Conservation (phyloP, 2,329 filamentous ascomycete species). For the Colletotrichum kahawae region DNA sequence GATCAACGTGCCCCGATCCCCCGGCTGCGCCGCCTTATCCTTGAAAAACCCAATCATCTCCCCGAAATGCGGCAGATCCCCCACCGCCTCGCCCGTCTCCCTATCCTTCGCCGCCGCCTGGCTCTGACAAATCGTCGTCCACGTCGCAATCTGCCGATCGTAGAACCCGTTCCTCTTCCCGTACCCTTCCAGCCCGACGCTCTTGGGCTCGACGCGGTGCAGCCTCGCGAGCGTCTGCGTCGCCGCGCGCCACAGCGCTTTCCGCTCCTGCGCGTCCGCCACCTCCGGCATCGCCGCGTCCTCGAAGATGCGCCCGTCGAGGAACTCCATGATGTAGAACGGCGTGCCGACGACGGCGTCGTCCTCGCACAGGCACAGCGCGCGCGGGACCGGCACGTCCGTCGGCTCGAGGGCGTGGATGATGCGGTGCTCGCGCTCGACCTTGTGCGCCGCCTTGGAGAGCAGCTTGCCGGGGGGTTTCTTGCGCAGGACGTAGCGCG, state of each 20-base stretch:
- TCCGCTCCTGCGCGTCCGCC: slow-evolving; percentile 67
- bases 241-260: slow-evolving; percentile 84
- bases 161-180: slow-evolving; percentile 83
- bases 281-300: slow-evolving; percentile 83
- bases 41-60: slow-evolving; percentile 82
- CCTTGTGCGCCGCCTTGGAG: slow-evolving; percentile 92
- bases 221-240: slow-evolving; percentile 84
- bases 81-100: slow-evolving; percentile 78
- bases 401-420: slow-evolving; percentile 81
- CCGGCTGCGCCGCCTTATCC: slow-evolving; percentile 71
- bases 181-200: slow-evolving; percentile 73
- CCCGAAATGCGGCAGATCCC: slow-evolving; percentile 81
- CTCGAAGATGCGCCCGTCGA: slow-evolving; percentile 92
- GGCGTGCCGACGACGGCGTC: slow-evolving; percentile 79
- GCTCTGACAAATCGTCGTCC: slow-evolving; percentile 76
- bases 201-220: slow-evolving; percentile 73
- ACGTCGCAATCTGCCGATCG: slow-evolving; percentile 82
- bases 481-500: slow-evolving; percentile 90
- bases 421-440: slow-evolving; percentile 94
- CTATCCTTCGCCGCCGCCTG: slow-evolving; percentile 79
- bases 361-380: slow-evolving; percentile 88
- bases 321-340: slow-evolving; percentile 97
- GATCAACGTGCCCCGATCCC: slow-evolving; percentile 79
- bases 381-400: slow-evolving; percentile 83
- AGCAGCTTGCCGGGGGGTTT: slow-evolving; percentile 95